A percentile compares a stretch with the other conserved stretches of the same genome.
phyloP scores from a whole-genome alignment of 805 yeast species.

The Kodamaea fukazawae region DNA sequence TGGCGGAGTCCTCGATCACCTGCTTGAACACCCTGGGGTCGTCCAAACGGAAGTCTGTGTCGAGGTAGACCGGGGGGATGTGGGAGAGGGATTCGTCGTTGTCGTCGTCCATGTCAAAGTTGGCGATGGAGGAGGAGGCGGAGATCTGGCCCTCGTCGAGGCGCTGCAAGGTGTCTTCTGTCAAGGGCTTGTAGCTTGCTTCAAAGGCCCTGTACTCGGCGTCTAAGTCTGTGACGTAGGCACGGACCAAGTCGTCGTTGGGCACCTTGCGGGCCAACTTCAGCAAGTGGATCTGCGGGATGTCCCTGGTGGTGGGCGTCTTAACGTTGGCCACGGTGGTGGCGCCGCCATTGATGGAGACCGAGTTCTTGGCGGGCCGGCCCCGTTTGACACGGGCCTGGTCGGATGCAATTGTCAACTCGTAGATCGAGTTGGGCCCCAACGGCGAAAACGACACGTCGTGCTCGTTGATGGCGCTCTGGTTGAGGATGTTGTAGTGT shows the following conservation, averaged over 20 bases:
- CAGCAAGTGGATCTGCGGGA: constrained; percentile 70
- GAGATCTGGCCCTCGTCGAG: constrained; percentile 17
- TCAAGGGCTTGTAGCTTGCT: constrained; percentile 34
- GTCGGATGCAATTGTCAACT: constrained; percentile 64
- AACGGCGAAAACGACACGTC: constrained; percentile 46
- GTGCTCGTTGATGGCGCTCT: constrained; percentile 11
- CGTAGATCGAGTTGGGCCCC: constrained; percentile 76
- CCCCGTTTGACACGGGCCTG: constrained; percentile 34
- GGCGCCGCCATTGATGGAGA: constrained; percentile 42
- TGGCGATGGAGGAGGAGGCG: constrained; percentile 10
- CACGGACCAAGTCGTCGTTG: constrained; percentile 18
- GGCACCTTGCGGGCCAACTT: constrained; percentile 27
- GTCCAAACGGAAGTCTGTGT: constrained; percentile 71
- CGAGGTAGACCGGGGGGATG: constrained; percentile 71
- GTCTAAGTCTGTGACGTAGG: constrained; percentile 18
- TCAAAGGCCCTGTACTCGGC: constrained; percentile 37
- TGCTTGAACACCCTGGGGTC: constrained; percentile 80
- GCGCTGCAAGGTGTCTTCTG: constrained; percentile 35
- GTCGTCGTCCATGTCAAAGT: constrained; percentile 6
- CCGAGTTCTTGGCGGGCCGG: constrained; percentile 31
- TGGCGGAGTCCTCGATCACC: constrained; percentile 61
- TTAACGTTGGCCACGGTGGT: constrained; percentile 44
- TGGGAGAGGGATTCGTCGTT: constrained; percentile 9
- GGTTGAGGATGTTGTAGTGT: constrained; percentile 12
- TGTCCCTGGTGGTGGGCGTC: constrained; percentile 77